Evolutionary conservation across 352 stramenopile genomes (phyloP), one percentile per base, ranked within the genome.

Genomic region (Globisporangium uncinulatum): DNA sequence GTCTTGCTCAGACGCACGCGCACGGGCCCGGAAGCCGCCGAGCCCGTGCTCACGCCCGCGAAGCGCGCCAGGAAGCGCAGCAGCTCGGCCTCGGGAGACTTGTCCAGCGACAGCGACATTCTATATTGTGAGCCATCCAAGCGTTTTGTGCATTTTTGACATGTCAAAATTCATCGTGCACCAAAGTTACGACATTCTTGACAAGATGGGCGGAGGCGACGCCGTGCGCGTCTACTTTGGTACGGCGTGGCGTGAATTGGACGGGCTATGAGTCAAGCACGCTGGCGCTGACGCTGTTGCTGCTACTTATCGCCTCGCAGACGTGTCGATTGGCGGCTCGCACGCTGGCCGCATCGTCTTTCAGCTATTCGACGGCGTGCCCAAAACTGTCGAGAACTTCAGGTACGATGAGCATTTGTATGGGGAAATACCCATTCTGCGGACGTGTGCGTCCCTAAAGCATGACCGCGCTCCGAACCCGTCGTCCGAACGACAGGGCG

Each of bases 301-400:
- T 14, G 48, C 7, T n/a, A 10, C 41, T 37, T 48, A 8, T 20
- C 24, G 17, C 13, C 39, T 10, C 19, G 36, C 20, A 85, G 93
- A 98, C 61, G 88, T 99, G 43, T 92, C 74, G 17, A 98, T 98
- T 52, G 92, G 88, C 31, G 92, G 89, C 41, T 83, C 83, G 19
- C 61, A 65, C 51, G 72, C 59, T 0, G 82, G 79, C 9, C 78
- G 82, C 56, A 76, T 92, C 24, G 70, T 84, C 14, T 85, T 91
- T 61, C 67, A 66, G 32, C 67, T 92, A 46, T 90, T 76, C 61
- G 54, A 73, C 3, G 82, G 59, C 20, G 57, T 86, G 0, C 73
- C 76, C 34, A 74, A 76, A 56, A 87, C 75, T 14, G 76, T 69
- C 44, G 87, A 85, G 64, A 92, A 81, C 62, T 93, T 85, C 61